These are phyloP conservation scores for Eustoma russellianum DNA, from an alignment of 257 asterid species.

Conservation along the genomic window DNA sequence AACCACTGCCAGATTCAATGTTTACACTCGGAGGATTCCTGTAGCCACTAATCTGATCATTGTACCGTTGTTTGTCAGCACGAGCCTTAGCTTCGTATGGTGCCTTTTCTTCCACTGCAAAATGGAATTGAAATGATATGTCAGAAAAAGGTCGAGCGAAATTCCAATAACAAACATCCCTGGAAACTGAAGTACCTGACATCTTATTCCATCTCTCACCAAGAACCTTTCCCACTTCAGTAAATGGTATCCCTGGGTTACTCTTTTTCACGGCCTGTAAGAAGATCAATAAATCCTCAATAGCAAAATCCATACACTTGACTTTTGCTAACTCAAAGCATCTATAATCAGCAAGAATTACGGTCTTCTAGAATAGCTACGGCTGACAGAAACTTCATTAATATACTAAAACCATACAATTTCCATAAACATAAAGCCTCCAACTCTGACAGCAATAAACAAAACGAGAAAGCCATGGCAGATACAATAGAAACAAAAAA, in stretches of 20 bases:
- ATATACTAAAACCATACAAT: neutral
- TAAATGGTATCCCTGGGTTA: conserved; percentile 68
- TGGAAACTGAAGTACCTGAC: conserved; percentile 39
- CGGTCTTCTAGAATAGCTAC: too few relatives aligned
- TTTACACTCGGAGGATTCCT: conserved; percentile 45
- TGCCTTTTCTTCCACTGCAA: conserved; percentile 74
- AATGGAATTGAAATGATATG: neutral
- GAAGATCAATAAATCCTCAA: conserved; percentile 1
- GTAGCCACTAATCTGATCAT: conserved; percentile 53
- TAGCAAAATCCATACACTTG: too few relatives aligned
- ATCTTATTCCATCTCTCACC: conserved; percentile 88
- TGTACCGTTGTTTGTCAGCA: conserved; percentile 74
- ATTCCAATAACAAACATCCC: neutral
- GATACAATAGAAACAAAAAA: too few relatives aligned
- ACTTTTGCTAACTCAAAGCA: too few relatives aligned
- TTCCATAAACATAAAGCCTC: too few relatives aligned
- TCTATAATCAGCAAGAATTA: too few relatives aligned
- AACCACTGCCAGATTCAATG: conserved; percentile 41
- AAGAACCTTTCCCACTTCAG: conserved; percentile 60
- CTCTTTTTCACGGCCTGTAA: conserved; percentile 66
- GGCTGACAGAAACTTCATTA: neutral
- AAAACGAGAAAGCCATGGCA: too few relatives aligned
- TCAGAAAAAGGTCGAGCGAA: neutral
- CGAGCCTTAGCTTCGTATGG: conserved; percentile 76
- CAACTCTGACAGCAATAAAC: too few relatives aligned